These are phyloP conservation scores for Crithidia acanthocephali DNA, from an alignment of 208 protist genomes.

Conservation along the genomic window DNA sequence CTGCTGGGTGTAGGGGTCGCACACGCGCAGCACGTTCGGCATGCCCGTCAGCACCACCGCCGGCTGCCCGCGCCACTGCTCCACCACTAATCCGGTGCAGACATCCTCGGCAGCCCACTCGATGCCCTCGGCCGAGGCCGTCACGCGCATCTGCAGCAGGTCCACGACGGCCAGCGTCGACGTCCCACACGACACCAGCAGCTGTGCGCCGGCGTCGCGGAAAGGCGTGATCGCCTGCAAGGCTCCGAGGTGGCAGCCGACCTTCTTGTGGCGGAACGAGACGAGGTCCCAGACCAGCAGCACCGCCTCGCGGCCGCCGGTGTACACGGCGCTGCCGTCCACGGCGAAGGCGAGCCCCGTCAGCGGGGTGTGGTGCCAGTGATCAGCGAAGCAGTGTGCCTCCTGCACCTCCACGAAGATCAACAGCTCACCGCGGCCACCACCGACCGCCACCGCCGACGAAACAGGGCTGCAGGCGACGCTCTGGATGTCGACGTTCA, in stretches of 20 bases:
- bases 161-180: conserved; percentile 76
- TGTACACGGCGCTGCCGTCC: conserved; percentile 80
- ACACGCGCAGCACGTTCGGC: conserved; percentile 81
- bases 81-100: conserved; percentile 74
- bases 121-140: conserved; percentile 70
- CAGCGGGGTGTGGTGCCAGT: conserved; percentile 91
- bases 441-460: conserved; percentile 66
- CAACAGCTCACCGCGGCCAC: conserved; percentile 74
- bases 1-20: conserved; percentile 88
- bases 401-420: conserved; percentile 62
- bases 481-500: conserved; percentile 58
- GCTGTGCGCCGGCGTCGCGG: conserved; percentile 34
- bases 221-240: conserved; percentile 47
- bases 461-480: conserved; percentile 60
- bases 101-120: conserved; percentile 78
- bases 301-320: conserved; percentile 66
- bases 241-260: conserved; percentile 31
- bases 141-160: conserved; percentile 69
- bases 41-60: conserved; percentile 82
- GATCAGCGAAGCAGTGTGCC: conserved; percentile 81
- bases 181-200: conserved; percentile 71
- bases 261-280: conserved; percentile 49
- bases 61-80: conserved; percentile 72
- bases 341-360: conserved; percentile 70
- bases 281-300: conserved; percentile 77